A percentile compares a stretch with the other conserved stretches of the same genome.
Evolutionary conservation across 2,329 filamentous ascomycete species (phyloP).

Genomic region (Fragosphaeria purpurea): DNA sequence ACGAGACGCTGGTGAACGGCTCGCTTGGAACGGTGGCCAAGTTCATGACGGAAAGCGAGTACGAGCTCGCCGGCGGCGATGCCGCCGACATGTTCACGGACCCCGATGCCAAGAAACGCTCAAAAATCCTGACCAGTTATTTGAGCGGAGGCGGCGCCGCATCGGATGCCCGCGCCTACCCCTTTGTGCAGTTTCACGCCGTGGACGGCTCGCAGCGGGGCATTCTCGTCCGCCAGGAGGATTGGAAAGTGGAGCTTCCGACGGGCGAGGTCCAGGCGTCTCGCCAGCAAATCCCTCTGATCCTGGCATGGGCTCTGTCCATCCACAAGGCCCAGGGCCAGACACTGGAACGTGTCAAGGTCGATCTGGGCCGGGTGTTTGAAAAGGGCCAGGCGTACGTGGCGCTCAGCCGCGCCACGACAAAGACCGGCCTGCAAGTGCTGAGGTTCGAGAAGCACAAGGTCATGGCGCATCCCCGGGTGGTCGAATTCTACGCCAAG

Average conservation of each 20-base stretch:
- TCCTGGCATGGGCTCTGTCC: slow-evolving; percentile 90
- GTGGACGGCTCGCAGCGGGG: slow-evolving; percentile 66
- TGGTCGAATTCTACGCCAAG: slow-evolving; percentile 75
- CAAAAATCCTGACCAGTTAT: slow-evolving; percentile 39
- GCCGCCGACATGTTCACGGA: slow-evolving; percentile 14
- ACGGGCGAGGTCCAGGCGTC: slow-evolving; percentile 89
- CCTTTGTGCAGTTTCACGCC: slow-evolving; percentile 74
- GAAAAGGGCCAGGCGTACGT: slow-evolving; percentile 98
- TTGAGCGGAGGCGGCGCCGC: slow-evolving; percentile 20
- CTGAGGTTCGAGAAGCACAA: slow-evolving; percentile 79
- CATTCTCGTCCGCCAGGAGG: slow-evolving; percentile 74
- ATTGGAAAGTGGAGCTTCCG: slow-evolving; percentile 96
- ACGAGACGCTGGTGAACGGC: slow-evolving; percentile 87
- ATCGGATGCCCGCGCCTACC: slow-evolving; percentile 37
- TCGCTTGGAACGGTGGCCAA: slow-evolving; percentile 77
- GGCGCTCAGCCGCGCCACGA: slow-evolving; percentile 84
- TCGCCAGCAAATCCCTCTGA: slow-evolving; percentile 72
- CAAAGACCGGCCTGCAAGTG: slow-evolving; percentile 78
- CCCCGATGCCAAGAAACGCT: slow-evolving; percentile 44
- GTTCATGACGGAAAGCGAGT: slow-evolving; percentile 52
- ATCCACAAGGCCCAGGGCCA: slow-evolving; percentile 98
- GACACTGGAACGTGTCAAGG: slow-evolving; percentile 85
- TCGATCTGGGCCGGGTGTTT: slow-evolving; percentile 84
- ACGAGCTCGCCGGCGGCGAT: slow-evolving; percentile 18
- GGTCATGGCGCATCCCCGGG: slow-evolving; percentile 87